Evolutionary conservation across 1,284 basidiomycete genomes (phyloP).

Genomic region (Lentinula novae-zelandiae): DNA sequence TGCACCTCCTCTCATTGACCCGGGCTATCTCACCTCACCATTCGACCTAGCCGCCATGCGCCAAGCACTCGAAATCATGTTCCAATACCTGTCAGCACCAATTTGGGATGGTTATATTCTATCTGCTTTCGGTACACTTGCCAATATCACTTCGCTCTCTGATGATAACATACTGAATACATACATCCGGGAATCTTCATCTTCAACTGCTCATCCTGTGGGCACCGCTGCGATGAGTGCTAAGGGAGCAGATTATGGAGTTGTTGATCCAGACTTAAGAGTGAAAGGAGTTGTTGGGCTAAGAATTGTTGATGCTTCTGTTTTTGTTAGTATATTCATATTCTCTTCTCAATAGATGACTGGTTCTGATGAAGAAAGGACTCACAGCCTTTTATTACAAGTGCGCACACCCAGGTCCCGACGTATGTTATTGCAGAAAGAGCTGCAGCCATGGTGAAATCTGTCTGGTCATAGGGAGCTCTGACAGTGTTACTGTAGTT

Average conservation of each 20-base stretch:
- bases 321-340: constrained; percentile 23
- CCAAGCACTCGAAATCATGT: constrained; percentile 27
- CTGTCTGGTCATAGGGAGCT: not conserved
- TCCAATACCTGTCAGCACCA: constrained; percentile 23
- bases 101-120: constrained; percentile 33
- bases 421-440: constrained; percentile 17
- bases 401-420: constrained; percentile 14
- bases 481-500: too few relatives aligned
- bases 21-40: constrained; percentile 27
- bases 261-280: constrained; percentile 48
- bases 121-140: not conserved
- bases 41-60: constrained; percentile 34
- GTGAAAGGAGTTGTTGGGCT: constrained; percentile 30
- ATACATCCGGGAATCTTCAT: constrained; percentile 19
- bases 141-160: not conserved
- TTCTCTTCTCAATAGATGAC: not conserved
- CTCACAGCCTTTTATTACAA: constrained; percentile 14
- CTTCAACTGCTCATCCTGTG: constrained; percentile 23
- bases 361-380: not conserved
- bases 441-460: constrained; percentile 14
- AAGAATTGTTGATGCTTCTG: constrained; percentile 36
- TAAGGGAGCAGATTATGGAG: constrained; percentile 24
- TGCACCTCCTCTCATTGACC: constrained; percentile 34
- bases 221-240: constrained; percentile 30
- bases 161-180: constrained; percentile 17